Conservation (phyloP, 2,329 filamentous ascomycete genomes). For the Penicillium hordei region DNA sequence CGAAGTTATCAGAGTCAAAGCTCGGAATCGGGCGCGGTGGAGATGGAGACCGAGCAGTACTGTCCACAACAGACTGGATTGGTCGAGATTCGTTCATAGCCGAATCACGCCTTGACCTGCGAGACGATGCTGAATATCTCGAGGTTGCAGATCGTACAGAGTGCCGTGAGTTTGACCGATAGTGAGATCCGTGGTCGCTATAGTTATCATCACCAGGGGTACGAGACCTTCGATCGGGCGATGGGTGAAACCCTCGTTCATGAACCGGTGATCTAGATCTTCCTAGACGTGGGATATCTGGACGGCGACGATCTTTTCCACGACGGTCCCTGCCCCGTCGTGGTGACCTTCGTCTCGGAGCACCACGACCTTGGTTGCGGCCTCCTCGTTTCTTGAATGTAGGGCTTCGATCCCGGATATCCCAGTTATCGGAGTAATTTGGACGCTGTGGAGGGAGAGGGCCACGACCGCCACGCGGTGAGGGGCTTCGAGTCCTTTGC, state of each 20-base stretch:
- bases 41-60: constrained; percentile 33
- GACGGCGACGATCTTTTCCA: constrained; percentile 32
- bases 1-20: constrained; percentile 34
- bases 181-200: constrained; percentile 28
- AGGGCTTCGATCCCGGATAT: constrained; percentile 41
- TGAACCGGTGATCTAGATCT: constrained; percentile 36
- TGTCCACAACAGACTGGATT: constrained; percentile 30
- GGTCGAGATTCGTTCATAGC: constrained; percentile 32
- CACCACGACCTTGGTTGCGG: constrained; percentile 35
- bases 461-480: constrained; percentile 29
- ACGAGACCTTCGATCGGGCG: constrained; percentile 31
- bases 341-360: constrained; percentile 35
- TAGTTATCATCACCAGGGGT: constrained; percentile 30
- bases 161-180: constrained; percentile 38
- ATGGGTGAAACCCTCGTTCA: constrained; percentile 25
- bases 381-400: constrained; percentile 37
- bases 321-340: constrained; percentile 37
- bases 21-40: constrained; percentile 36
- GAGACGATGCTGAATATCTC: constrained; percentile 31
- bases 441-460: constrained; percentile 27
- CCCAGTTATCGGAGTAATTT: constrained; percentile 32
- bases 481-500: constrained; percentile 45
- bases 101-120: constrained; percentile 21
- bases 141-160: constrained; percentile 34
- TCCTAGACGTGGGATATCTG: constrained; percentile 28